phyloP scores from a whole-genome alignment of 1,284 basidiomycete genomes.

The Puccinia triticina region DNA sequence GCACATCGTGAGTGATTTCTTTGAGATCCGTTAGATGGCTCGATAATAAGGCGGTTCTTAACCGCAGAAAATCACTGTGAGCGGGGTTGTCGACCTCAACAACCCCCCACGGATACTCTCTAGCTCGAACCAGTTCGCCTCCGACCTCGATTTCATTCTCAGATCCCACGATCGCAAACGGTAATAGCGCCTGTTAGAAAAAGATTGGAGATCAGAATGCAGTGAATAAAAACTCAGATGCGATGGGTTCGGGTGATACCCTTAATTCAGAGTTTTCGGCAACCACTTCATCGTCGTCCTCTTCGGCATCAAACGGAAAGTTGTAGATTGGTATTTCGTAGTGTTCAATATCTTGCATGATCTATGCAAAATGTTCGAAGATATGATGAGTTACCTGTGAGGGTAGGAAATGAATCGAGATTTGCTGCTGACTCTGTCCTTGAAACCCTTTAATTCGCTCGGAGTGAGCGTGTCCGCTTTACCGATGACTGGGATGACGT shows the following conservation, averaged over 20 bases:
- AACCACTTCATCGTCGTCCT: slow-evolving; percentile 95
- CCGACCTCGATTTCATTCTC: slow-evolving; percentile 89
- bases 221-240: background rate
- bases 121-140: slow-evolving; percentile 84
- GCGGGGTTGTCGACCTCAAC: slow-evolving; percentile 98
- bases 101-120: slow-evolving; percentile 97
- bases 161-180: slow-evolving; percentile 96
- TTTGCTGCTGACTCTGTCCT: slow-evolving; percentile 74
- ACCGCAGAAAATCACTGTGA: slow-evolving; percentile 93
- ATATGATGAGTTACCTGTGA: background rate
- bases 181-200: slow-evolving; percentile 72
- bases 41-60: slow-evolving; percentile 79
- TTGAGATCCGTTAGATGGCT: slow-evolving; percentile 55
- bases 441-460: slow-evolving; percentile 87
- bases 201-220: background rate
- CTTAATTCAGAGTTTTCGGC: slow-evolving; percentile 75
- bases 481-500: slow-evolving; percentile 98
- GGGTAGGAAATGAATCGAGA: background rate
- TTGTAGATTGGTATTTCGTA: slow-evolving; percentile 99
- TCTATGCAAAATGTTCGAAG: slow-evolving; percentile 63
- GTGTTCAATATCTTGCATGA: slow-evolving; percentile 99
- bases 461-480: slow-evolving; percentile 95
- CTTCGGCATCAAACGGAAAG: slow-evolving; percentile 48
- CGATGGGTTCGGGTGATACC: background rate
- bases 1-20: slow-evolving; percentile 87